These are phyloP conservation scores for Prosopis cineraria DNA, from an alignment of 306 rosid genomes.

Conservation along the genomic window DNA sequence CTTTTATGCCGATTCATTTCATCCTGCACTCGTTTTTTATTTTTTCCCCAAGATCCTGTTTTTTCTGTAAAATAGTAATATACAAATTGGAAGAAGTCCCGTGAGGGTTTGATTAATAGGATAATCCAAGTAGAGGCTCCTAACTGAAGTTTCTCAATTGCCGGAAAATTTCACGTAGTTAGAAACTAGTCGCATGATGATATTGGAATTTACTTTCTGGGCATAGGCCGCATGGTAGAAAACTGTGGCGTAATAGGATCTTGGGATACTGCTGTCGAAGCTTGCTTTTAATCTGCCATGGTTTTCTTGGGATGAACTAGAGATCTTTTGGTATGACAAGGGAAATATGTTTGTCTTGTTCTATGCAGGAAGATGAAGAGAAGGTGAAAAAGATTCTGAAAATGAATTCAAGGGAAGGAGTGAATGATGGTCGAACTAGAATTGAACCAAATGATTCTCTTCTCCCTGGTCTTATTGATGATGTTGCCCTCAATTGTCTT, in stretches of 20 bases:
- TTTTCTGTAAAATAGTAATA: conserved; percentile 28
- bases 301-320: conserved; percentile 38
- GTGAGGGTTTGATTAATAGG: conserved; percentile 8
- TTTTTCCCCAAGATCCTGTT: conserved; percentile 28
- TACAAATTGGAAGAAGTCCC: conserved; percentile 26
- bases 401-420: conserved; percentile 43
- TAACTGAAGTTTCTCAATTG: conserved; percentile 22
- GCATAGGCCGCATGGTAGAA: conserved; percentile 26
- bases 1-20: conserved; percentile 24
- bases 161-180: conserved; percentile 35
- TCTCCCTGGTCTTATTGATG: conserved; percentile 71
- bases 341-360: conserved; percentile 29
- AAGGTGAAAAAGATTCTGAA: conserved; percentile 27
- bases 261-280: conserved; percentile 13
- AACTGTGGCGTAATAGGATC: conserved; percentile 9
- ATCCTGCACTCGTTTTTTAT: conserved; percentile 18
- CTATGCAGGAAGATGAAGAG: conserved; percentile 40
- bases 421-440: conserved; percentile 58
- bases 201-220: conserved; percentile 43
- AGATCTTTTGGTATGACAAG: conserved; percentile 44
- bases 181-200: conserved; percentile 46
- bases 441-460: conserved; percentile 63
- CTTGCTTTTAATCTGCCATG: conserved; percentile 28
- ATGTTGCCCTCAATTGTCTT: conserved; percentile 67
- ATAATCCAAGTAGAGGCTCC: conserved; percentile 14